Evolutionary conservation across 1,139 yeast species (phyloP), one percentile per base, ranked within the genome.

Genomic region (Geotrichum phurueaensis): DNA sequence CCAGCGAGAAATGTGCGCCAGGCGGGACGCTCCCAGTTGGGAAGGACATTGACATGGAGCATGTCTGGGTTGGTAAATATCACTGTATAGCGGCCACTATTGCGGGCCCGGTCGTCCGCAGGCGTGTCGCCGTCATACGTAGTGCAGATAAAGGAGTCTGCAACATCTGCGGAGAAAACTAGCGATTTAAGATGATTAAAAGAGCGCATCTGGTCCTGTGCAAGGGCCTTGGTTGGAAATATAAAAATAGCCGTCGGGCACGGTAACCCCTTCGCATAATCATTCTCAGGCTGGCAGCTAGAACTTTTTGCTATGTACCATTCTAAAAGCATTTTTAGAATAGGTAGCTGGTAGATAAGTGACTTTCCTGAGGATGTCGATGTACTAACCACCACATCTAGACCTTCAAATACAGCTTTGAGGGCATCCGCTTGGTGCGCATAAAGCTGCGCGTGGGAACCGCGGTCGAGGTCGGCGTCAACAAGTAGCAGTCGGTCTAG

Each of bases 351-450:
- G 70, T 91, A 94, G 39, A 95, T 87, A 60, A 94, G 76, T 0
- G 98, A 91, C 68, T 94, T 94, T 51, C 99, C 99, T 0, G 97
- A 90, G 0, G 97, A 90, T 0, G 99, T 94, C 0, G 97, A 84
- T 0, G 99, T 95, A 23, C 96, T 86, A 0, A 92, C 85, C 51
- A 94, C 88, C 1, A 91, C 90, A 72, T 92, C 85, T 52, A 79
- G 76, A 1, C 83, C 82, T 0, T 74, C 69, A 57, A 78, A 69
- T 15, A 90, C 74, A 0, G 84, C 79, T 60, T 83, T 80, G 6
- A 94, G 72, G 0, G 97, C 97, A 56, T 82, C 81, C 0, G 87
- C 83, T 71, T 94, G 99, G 72, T 94, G 99, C 0, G 82, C 71
- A 70, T 91, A 94, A 51, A 94, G 79, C 5, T 79, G 77, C 73